A percentile compares a stretch with the other conserved stretches of the same genome.
These are phyloP conservation scores for Aspergillus avenaceus DNA, from an alignment of 495 filamentous ascomycete species.

Conservation along the genomic window DNA sequence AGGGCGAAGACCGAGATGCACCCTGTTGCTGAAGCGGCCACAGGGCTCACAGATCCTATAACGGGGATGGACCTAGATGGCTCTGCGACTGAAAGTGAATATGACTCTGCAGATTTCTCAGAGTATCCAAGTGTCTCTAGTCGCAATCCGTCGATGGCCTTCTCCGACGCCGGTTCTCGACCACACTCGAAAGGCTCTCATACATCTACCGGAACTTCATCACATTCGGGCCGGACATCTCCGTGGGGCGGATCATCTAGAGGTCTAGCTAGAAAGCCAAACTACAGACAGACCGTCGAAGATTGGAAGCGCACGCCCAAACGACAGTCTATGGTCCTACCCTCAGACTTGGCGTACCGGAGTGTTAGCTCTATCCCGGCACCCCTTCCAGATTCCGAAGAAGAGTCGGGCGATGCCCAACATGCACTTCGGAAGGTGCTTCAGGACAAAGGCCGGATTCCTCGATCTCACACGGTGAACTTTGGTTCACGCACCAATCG, in stretches of 20 bases:
- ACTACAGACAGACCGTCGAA: constrained; percentile 27
- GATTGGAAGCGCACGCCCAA: constrained; percentile 35
- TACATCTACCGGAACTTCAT: constrained; percentile 40
- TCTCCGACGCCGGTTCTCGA: constrained; percentile 52
- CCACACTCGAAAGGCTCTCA: constrained; percentile 50
- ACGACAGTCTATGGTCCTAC: constrained; percentile 29
- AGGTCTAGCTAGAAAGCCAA: constrained; percentile 24
- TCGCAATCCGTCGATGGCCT: constrained; percentile 56
- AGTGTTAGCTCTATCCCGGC: constrained; percentile 47
- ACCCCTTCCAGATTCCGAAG: constrained; percentile 48
- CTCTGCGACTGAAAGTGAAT: constrained; percentile 45
- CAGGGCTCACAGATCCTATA: constrained; percentile 37
- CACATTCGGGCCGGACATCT: constrained; percentile 39
- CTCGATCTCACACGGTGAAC: constrained; percentile 30
- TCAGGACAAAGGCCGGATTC: constrained; percentile 55
- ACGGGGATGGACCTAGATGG: constrained; percentile 44
- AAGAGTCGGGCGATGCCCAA: constrained; percentile 52
- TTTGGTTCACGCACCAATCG: constrained; percentile 28
- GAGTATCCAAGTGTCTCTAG: constrained; percentile 65
- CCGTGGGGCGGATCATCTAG: constrained; percentile 37
- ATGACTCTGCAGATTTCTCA: constrained; percentile 58
- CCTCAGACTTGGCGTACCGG: constrained; percentile 32
- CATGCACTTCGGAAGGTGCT: constrained; percentile 70
- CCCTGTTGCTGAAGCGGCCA: constrained; percentile 43
- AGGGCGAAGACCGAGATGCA: constrained; percentile 69